phyloP scores from a whole-genome alignment of 2,329 filamentous ascomycete species.

The Neonectria faginata region DNA sequence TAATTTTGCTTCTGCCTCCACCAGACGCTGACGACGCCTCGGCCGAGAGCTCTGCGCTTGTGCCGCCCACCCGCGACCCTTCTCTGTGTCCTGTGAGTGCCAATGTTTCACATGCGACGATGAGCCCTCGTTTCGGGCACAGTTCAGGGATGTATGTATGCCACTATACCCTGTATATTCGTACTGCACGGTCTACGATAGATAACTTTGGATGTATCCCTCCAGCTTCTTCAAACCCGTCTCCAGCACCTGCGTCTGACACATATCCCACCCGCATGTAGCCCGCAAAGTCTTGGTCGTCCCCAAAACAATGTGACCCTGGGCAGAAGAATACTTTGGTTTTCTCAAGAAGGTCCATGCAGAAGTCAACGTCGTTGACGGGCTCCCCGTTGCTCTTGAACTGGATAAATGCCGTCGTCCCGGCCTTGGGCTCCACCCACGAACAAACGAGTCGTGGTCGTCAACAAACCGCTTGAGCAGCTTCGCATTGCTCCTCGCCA shows the following conservation, averaged over 20 bases:
- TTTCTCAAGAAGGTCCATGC: slow-evolving; percentile 73
- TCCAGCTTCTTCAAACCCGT: slow-evolving; percentile 69
- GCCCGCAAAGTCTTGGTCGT: slow-evolving; percentile 73
- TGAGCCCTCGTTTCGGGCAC: background rate
- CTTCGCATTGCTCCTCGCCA: slow-evolving; percentile 75
- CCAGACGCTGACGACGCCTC: slow-evolving; percentile 44
- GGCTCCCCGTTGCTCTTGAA: slow-evolving; percentile 71
- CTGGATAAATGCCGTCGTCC: slow-evolving; percentile 82
- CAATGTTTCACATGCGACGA: slow-evolving; percentile 21
- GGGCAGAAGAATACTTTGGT: slow-evolving; percentile 81
- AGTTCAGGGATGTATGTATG: background rate
- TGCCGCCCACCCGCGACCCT: slow-evolving; percentile 35
- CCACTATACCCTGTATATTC: background rate
- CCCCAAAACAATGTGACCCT: slow-evolving; percentile 79
- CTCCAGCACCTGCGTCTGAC: slow-evolving; percentile 75
- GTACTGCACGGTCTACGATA: slow-evolving; percentile 13
- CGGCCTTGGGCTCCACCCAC: slow-evolving; percentile 81
- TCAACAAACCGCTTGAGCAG: slow-evolving; percentile 76
- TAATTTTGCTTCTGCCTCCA: slow-evolving; percentile 33
- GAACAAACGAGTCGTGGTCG: slow-evolving; percentile 70
- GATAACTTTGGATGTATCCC: slow-evolving; percentile 51
- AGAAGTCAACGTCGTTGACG: slow-evolving; percentile 80
- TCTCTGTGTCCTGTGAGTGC: slow-evolving; percentile 1
- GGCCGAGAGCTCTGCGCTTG: slow-evolving; percentile 37
- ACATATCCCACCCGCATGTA: slow-evolving; percentile 84